Evolutionary conservation across 345 rosid genomes (phyloP).

Genomic region (Melaleuca quinquenervia): DNA sequence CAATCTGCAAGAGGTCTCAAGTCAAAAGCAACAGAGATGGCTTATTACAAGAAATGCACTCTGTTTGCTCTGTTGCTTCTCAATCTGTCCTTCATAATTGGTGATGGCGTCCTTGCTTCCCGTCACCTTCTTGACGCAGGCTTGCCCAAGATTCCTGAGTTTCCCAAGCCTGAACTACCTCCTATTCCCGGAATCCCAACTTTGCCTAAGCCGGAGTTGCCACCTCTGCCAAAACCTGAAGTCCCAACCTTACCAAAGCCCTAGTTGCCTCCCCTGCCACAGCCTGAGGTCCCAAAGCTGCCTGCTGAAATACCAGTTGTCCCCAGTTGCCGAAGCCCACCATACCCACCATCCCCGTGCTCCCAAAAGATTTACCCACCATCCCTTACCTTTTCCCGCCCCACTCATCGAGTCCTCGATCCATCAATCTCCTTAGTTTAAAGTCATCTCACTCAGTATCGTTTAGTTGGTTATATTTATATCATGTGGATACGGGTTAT

Average conservation of each 20-base stretch:
- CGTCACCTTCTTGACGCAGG: background rate
- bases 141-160: constrained; percentile 2
- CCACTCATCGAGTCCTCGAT: background rate
- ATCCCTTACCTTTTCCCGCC: background rate
- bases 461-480: background rate
- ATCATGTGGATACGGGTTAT: background rate
- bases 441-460: background rate
- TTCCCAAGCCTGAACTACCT: background rate
- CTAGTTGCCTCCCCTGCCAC: background rate
- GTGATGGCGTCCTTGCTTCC: constrained; percentile 4
- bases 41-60: background rate
- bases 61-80: background rate
- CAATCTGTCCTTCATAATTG: background rate
- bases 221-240: background rate
- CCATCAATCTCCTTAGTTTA: background rate
- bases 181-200: background rate
- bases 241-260: constrained; percentile 2
- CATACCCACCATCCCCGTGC: background rate
- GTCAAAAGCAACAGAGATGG: background rate
- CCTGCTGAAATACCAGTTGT: background rate
- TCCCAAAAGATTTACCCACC: constrained; percentile 5
- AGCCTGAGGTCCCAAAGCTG: background rate
- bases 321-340: background rate
- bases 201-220: background rate
- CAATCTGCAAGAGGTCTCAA: background rate